These are phyloP conservation scores for Lathyrus tuberosus DNA, from an alignment of 306 rosid species.

Conservation along the genomic window DNA sequence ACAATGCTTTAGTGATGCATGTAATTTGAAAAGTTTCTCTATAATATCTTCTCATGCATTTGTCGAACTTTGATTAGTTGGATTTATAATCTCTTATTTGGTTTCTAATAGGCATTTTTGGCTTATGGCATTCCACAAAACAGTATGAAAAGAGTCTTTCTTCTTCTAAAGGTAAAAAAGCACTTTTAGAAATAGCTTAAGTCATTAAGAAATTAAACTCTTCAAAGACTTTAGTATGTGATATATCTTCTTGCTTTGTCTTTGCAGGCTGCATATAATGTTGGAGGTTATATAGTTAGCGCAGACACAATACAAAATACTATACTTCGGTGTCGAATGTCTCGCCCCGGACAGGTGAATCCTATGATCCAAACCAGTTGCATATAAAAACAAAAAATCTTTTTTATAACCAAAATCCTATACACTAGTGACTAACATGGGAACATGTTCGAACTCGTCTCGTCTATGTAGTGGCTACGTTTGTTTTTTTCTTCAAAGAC, in stretches of 20 bases:
- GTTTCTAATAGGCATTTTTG: slow-evolving; percentile 79
- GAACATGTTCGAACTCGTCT: slow-evolving; percentile 11
- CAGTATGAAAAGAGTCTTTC: slow-evolving; percentile 74
- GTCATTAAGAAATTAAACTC: slow-evolving; percentile 23
- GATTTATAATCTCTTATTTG: slow-evolving; percentile 28
- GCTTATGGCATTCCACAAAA: slow-evolving; percentile 95
- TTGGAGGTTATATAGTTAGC: slow-evolving; percentile 87
- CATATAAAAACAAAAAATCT: neutral
- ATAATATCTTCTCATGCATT: slow-evolving; percentile 22
- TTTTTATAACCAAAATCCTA: neutral
- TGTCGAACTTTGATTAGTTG: slow-evolving; percentile 8
- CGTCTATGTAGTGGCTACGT: slow-evolving; percentile 80
- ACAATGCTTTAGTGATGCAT: slow-evolving; percentile 98
- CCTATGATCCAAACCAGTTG: slow-evolving; percentile 5
- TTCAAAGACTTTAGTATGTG: neutral
- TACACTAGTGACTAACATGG: slow-evolving; percentile 6
- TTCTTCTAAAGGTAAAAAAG: slow-evolving; percentile 78
- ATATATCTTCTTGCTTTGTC: slow-evolving; percentile 35
- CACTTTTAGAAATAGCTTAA: slow-evolving; percentile 3
- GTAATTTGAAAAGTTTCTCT: slow-evolving; percentile 50
- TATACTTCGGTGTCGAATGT: slow-evolving; percentile 81
- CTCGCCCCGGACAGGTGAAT: slow-evolving; percentile 92
- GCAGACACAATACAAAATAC: slow-evolving; percentile 83
- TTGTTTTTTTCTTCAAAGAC: slow-evolving; percentile 65
- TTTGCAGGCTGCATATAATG: slow-evolving; percentile 92